Evolutionary conservation across 306 rosid genomes (phyloP).

Genomic region (Fragaria iinumae): DNA sequence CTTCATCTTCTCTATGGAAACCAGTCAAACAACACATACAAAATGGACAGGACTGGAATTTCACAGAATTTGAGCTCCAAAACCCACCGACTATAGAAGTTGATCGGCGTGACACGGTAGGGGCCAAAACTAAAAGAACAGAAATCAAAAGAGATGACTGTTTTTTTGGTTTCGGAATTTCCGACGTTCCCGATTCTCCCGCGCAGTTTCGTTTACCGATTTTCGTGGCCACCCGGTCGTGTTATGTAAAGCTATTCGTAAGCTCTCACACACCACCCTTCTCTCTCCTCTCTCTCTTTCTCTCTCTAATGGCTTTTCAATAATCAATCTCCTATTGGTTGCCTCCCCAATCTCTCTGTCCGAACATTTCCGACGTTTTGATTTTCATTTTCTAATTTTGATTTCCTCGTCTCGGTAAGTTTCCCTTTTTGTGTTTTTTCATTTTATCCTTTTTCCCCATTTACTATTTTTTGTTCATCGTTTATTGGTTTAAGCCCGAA

Average conservation of each 20-base stretch:
- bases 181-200: slow-evolving; percentile 54
- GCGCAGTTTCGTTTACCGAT: slow-evolving; percentile 50
- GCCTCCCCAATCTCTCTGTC: slow-evolving; percentile 18
- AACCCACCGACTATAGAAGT: slow-evolving; percentile 8
- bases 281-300: slow-evolving; percentile 26
- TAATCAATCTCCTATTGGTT: slow-evolving; percentile 33
- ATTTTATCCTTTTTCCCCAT: slow-evolving; percentile 1
- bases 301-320: slow-evolving; percentile 29
- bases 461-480: neutral
- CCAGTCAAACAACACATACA: neutral
- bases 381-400: slow-evolving; percentile 19
- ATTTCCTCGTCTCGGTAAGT: slow-evolving; percentile 37
- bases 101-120: neutral
- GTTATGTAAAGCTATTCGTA: slow-evolving; percentile 45
- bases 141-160: slow-evolving; percentile 11
- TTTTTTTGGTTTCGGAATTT: slow-evolving; percentile 42
- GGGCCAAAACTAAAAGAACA: neutral
- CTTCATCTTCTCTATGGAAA: neutral
- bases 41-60: slow-evolving; percentile 7
- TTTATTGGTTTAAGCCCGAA: slow-evolving; percentile 9
- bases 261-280: slow-evolving; percentile 41
- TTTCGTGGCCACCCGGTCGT: slow-evolving; percentile 52
- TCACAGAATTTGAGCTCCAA: neutral
- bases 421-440: neutral
- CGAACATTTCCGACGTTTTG: slow-evolving; percentile 30